These are phyloP conservation scores for Solanum hybrid DNA, from an alignment of 305 asterid genomes.

Conservation along the genomic window DNA sequence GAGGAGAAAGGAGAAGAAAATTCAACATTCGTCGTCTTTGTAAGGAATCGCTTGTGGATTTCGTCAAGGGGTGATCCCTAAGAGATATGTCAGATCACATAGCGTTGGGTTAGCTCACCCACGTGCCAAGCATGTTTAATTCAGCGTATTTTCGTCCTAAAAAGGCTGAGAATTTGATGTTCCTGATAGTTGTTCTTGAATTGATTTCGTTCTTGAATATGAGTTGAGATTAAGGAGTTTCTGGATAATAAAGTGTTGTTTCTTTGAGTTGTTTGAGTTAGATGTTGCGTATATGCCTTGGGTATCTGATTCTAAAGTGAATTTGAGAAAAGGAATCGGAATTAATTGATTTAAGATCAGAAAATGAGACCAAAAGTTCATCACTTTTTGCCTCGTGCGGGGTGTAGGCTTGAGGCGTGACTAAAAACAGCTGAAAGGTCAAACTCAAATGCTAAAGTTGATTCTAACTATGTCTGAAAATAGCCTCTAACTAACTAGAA, in stretches of 20 bases:
- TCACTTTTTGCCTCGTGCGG: neutral
- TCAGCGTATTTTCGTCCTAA: no score
- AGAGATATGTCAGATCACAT: neutral
- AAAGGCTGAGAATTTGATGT: neutral
- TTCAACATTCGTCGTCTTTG: neutral
- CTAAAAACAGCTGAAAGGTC: neutral
- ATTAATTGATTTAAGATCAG: neutral
- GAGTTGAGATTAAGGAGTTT: neutral
- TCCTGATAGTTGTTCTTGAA: neutral
- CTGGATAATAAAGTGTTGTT: neutral
- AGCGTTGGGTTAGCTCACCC: neutral
- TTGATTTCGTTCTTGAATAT: neutral
- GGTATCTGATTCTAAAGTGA: neutral
- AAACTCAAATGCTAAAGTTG: no score
- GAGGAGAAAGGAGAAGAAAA: neutral
- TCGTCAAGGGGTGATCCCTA: neutral
- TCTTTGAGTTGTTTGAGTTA: no score
- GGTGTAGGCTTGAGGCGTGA: neutral
- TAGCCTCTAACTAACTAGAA: neutral
- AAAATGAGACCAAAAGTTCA: neutral
- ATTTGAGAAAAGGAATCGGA: neutral
- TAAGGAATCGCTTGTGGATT: neutral
- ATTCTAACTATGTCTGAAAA: no score
- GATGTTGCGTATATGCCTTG: neutral
- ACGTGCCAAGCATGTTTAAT: neutral